Base-by-base conservation (phyloP, 2,329 filamentous ascomycete species). In the Ophioceras dolichostomum region DNA sequence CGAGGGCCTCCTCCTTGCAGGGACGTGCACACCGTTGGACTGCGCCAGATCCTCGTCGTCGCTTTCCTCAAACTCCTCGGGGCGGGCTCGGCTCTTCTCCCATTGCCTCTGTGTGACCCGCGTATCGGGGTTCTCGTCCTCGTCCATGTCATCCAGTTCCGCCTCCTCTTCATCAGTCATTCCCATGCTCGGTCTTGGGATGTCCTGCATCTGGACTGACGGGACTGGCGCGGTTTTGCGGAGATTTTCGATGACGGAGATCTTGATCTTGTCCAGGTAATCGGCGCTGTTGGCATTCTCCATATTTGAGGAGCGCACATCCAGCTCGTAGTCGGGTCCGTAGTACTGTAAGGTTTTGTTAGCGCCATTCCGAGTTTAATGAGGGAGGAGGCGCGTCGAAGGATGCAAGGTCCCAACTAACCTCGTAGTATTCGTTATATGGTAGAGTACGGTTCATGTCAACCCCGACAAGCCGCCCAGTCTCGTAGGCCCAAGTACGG, bases 401-500 rank as follows among this genome's bases (percentile, higher is more conserved):
- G n/a, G n/a, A n/a, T n/a, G n/a, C n/a, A n/a, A 2, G 18, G n/a
- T 4, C 35, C 67, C 66, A 18, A 50, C 60, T 52, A 57, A 78
- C 76, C 55, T 79, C 75, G 55, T 96, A 96, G 59, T 96, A 96
- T 64, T 96, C 89, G 45, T 94, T 96, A 59, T 87, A 96, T 1
- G 89, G 89, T 29, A 96, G 68, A n/a, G 83, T 79, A 5, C 81
- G 71, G 10, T 76, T 71, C 71, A 96, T 84, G 21, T 84, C 72
- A 42, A 88, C 76, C 20, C 84, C 84, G 16, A 95, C 84, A 8
- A 96, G 70, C 41, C 87, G 73, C 46, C 89, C 89, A 2, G 91
- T 98, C 61, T 98, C 91, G 56, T 89, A 94, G 6, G 88, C 88
- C 91, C 91, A 98, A 5, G 89, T 91, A 35, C 91, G 83, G 14